phyloP scores from a whole-genome alignment of 768 basidiomycete species.

The Rhizopogon salebrosus region DNA sequence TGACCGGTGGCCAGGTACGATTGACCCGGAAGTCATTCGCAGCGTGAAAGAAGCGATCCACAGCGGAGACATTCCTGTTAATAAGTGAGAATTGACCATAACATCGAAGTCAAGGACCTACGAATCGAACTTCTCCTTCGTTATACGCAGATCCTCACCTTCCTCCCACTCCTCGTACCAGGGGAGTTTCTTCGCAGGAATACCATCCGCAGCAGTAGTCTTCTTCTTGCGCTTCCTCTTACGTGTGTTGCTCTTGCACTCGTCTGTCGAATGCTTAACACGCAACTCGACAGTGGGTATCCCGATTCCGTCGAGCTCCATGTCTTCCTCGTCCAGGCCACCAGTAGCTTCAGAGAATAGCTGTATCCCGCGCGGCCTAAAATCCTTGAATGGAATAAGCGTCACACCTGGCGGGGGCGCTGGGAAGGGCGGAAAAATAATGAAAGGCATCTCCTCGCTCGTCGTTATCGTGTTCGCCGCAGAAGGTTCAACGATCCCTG shows the following conservation, averaged over 20 bases:
- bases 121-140: constrained; percentile 42
- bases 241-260: constrained; percentile 51
- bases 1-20: constrained; percentile 32
- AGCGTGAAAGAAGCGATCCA: constrained; percentile 56
- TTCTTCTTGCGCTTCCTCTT: constrained; percentile 43
- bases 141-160: constrained; percentile 43
- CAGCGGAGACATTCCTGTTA: constrained; percentile 35
- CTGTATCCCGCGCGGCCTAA: constrained; percentile 54
- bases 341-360: constrained; percentile 37
- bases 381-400: constrained; percentile 52
- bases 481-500: constrained; percentile 9
- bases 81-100: constrained; percentile 1
- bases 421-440: constrained; percentile 48
- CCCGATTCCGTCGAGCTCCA: constrained; percentile 61
- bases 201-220: constrained; percentile 10
- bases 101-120: constrained; percentile 28
- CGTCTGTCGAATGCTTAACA: constrained; percentile 48
- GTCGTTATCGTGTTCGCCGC: constrained; percentile 7
- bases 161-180: constrained; percentile 79
- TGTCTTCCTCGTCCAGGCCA: constrained; percentile 34
- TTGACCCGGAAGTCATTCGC: constrained; percentile 49
- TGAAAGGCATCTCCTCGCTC: constrained; percentile 13
- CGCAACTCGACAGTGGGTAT: constrained; percentile 58
- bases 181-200: constrained; percentile 23
- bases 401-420: constrained; percentile 36